These are phyloP conservation scores for Botrytis fragariae DNA, from an alignment of 2,329 filamentous ascomycete genomes.

Conservation along the genomic window DNA sequence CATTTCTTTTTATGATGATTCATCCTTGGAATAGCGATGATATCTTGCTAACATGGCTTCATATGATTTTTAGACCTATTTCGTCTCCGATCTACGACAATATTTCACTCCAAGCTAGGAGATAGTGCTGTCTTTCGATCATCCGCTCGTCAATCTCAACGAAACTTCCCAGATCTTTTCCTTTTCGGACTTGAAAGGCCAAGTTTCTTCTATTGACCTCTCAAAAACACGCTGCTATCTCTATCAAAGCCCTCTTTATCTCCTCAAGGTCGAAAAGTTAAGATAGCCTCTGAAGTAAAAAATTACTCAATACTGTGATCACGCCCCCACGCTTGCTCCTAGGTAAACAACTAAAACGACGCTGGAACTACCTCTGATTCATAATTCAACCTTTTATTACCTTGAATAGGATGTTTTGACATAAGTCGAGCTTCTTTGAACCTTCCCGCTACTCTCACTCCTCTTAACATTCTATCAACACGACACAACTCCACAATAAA, in stretches of 20 bases:
- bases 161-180: background rate
- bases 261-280: background rate
- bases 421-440: background rate
- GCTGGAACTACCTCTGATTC: background rate
- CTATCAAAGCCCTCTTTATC: background rate
- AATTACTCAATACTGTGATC: background rate
- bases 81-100: background rate
- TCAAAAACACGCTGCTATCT: background rate
- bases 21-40: background rate
- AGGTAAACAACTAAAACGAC: background rate
- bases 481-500: too few relatives aligned
- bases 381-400: background rate
- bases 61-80: background rate
- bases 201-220: background rate
- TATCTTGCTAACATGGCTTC: background rate
- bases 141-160: background rate
- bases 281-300: background rate
- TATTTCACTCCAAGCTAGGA: background rate
- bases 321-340: background rate
- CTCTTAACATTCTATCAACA: rapidly evolving
- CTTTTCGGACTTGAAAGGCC: background rate
- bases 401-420: background rate
- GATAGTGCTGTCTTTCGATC: background rate
- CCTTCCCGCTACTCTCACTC: background rate
- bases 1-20: background rate